phyloP scores from a whole-genome alignment of 306 rosid species.

The Hippophae gyantsensis region DNA sequence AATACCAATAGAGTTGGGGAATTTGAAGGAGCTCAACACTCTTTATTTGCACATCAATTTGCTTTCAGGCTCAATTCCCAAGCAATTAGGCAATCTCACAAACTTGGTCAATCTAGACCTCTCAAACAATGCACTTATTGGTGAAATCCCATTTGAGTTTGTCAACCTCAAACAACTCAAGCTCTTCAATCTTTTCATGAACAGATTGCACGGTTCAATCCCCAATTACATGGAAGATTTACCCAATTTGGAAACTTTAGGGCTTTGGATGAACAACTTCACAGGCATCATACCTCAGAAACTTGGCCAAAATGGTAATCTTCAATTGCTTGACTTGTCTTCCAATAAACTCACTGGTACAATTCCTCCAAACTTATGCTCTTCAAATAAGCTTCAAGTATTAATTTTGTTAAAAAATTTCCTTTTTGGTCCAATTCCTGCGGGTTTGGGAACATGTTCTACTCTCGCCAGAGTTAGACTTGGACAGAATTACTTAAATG shows the following conservation, averaged over 20 bases:
- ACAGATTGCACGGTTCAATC: constrained; percentile 72
- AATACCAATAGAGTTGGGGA: constrained; percentile 66
- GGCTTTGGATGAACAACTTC: constrained; percentile 82
- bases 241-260: constrained; percentile 49
- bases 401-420: constrained; percentile 67
- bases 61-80: constrained; percentile 65
- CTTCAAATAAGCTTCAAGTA: constrained; percentile 47
- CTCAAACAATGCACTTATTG: constrained; percentile 64
- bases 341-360: constrained; percentile 78
- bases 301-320: constrained; percentile 64
- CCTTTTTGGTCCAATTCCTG: constrained; percentile 73
- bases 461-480: constrained; percentile 64
- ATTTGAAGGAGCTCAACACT: constrained; percentile 48
- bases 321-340: constrained; percentile 69
- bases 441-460: constrained; percentile 52
- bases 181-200: constrained; percentile 74
- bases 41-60: constrained; percentile 62
- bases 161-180: constrained; percentile 41
- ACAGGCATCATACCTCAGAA: constrained; percentile 64
- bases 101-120: constrained; percentile 52
- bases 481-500: constrained; percentile 69
- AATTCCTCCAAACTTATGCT: constrained; percentile 60
- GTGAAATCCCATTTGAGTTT: constrained; percentile 79
- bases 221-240: constrained; percentile 65
- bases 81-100: constrained; percentile 57